These are phyloP conservation scores for Coniochaeta ligniaria DNA, from an alignment of 2,329 filamentous ascomycete species.

Conservation along the genomic window DNA sequence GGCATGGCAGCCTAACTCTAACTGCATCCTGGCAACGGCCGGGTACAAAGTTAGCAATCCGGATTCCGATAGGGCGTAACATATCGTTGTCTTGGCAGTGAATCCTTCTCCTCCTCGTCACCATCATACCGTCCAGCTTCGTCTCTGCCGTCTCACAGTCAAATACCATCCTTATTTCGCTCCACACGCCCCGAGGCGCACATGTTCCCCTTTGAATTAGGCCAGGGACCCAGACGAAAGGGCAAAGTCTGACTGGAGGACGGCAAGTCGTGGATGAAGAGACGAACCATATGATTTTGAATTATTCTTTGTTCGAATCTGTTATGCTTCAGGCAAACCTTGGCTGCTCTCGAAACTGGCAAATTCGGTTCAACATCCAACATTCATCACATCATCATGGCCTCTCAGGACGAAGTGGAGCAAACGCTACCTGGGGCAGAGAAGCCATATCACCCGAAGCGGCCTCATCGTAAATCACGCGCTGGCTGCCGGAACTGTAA, in stretches of 20 bases:
- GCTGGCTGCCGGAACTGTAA: conserved; percentile 49
- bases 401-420: neutral
- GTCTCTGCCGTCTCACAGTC: no score
- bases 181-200: no score
- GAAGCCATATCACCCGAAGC: conserved; percentile 36
- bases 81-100: neutral
- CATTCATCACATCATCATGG: neutral
- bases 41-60: neutral
- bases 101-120: neutral
- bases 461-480: conserved; percentile 48
- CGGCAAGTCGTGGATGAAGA: no score
- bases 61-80: neutral
- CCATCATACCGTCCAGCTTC: no score
- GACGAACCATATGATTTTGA: no score
- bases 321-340: no score
- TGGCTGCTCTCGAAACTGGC: neutral
- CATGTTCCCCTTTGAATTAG: no score
- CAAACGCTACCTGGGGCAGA: conserved; percentile 2
- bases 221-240: no score
- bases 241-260: no score
- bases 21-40: neutral
- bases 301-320: no score
- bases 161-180: no score
- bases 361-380: neutral
- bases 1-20: neutral